Evolutionary conservation across 768 basidiomycete species (phyloP), one percentile per base, ranked within the genome.

Genomic region (Termitomyces titanicus): DNA sequence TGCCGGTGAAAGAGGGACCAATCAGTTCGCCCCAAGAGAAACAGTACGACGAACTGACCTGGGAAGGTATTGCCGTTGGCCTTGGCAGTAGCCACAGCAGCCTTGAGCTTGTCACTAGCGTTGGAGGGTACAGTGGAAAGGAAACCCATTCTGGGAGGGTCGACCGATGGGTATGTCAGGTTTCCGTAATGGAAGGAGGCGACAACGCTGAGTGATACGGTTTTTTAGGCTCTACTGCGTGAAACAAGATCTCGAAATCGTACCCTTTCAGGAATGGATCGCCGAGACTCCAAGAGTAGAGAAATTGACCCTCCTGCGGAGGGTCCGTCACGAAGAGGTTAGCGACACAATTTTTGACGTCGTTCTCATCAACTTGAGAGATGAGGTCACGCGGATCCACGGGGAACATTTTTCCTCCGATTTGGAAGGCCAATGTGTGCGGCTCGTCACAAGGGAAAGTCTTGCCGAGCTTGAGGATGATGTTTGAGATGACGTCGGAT

Each of bases 221-320:
- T 22, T 22, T 47, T 31, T 31, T 37, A 50, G 37, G 15, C 12
- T 22, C 22, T 2, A 13, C 10, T 10, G 17, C 9, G 22, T 47
- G 18, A 9, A 51, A 17, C 10, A n/a, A 35, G 42, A n/a, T 39
- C 43, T 42, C 15, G 18, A 29, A 27, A 22, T 70, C 81, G 43
- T 57, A 89, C 88, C 86, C 78, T 65, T 89, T 89, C 55, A 92
- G 62, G 61, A 91, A 91, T 1, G 89, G 89, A 59, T 79, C 80
- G 2, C 89, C 89, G 29, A 92, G 70, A 69, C 82, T 89, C 89
- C 89, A 92, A 61, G 82, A 84, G 61, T 87, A 89, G 45, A 86
- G 65, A 60, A 84, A 89, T 3, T 81, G 80, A 5, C 81, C 81
- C 11, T 64, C 68, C 10, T 61, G 63, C 0, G 88, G 89, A 3